Percentiles rank a stretch among this genome's conserved stretches.
These are phyloP conservation scores for Aspergillus sclerotiicarbonarius DNA, from an alignment of 495 filamentous ascomycete genomes.

Conservation along the genomic window DNA sequence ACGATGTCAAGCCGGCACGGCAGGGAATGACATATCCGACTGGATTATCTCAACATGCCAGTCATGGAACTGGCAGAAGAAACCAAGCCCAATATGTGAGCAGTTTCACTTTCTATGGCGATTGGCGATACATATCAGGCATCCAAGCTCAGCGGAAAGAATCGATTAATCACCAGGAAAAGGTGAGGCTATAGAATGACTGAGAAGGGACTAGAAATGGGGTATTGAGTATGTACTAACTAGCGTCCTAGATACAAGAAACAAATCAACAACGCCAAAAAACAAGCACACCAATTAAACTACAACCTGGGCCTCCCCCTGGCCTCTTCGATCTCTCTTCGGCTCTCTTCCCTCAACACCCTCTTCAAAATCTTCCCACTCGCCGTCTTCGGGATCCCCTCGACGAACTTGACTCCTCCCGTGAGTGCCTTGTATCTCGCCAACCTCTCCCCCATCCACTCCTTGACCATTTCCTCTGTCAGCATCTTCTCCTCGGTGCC, in stretches of 20 bases:
- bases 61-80: too few relatives aligned
- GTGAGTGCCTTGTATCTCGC: slow-evolving; percentile 69
- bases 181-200: too few relatives aligned
- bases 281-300: not conserved
- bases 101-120: too few relatives aligned
- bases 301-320: slow-evolving; percentile 25
- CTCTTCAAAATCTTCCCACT: slow-evolving; percentile 83
- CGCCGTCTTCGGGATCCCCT: slow-evolving; percentile 72
- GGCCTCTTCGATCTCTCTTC: slow-evolving; percentile 29
- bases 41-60: too few relatives aligned
- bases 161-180: too few relatives aligned
- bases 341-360: slow-evolving; percentile 51
- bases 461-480: slow-evolving; percentile 55
- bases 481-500: slow-evolving; percentile 32
- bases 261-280: not conserved
- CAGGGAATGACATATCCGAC: too few relatives aligned
- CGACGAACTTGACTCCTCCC: slow-evolving; percentile 76
- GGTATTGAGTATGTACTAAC: too few relatives aligned
- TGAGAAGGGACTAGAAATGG: not conserved
- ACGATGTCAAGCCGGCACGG: too few relatives aligned
- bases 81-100: too few relatives aligned
- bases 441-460: slow-evolving; percentile 54
- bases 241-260: not conserved
- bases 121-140: too few relatives aligned
- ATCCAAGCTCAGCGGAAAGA: too few relatives aligned